A percentile compares a stretch with the other conserved stretches of the same genome.
Conservation (phyloP, 371 early-diverging fungal genomes). For the Rhizomucor miehei region DNA sequence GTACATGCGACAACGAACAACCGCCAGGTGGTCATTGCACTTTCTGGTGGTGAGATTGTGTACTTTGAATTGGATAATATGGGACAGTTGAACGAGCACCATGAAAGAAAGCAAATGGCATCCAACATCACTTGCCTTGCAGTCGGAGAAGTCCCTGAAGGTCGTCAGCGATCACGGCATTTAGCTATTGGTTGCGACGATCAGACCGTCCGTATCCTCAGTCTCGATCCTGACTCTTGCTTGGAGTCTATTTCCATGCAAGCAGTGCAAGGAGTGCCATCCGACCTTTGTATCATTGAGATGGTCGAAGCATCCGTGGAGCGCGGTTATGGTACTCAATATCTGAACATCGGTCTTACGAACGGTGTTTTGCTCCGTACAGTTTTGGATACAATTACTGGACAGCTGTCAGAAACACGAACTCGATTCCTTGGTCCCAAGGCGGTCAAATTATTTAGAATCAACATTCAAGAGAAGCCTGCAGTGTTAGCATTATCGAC, state of each 20-base stretch:
- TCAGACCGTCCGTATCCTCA: slow-evolving; percentile 86
- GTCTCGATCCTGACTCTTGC: slow-evolving; percentile 78
- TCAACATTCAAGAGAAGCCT: slow-evolving; percentile 62
- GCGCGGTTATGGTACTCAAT: slow-evolving; percentile 65
- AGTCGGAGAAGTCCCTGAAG: slow-evolving; percentile 80
- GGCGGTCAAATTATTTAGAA: slow-evolving; percentile 75
- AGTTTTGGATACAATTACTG: slow-evolving; percentile 79
- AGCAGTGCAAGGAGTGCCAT: slow-evolving; percentile 57
- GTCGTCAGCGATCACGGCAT: slow-evolving; percentile 76
- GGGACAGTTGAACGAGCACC: slow-evolving; percentile 87
- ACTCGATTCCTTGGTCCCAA: slow-evolving; percentile 87
- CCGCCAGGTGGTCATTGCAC: slow-evolving; percentile 81
- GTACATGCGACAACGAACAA: slow-evolving; percentile 79
- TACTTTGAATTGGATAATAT: slow-evolving; percentile 92
- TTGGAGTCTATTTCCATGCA: slow-evolving; percentile 83
- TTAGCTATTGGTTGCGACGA: slow-evolving; percentile 93
- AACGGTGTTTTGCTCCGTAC: slow-evolving; percentile 92
- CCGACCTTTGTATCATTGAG: slow-evolving; percentile 66
- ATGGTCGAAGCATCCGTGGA: slow-evolving; percentile 71
- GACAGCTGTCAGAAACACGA: slow-evolving; percentile 83
- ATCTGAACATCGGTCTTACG: slow-evolving; percentile 84
- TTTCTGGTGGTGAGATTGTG: slow-evolving; percentile 82
- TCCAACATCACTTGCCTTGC: slow-evolving; percentile 73
- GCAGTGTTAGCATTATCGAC: slow-evolving; percentile 85
- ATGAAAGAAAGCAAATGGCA: slow-evolving; percentile 73